Base-by-base conservation (phyloP, 352 stramenopile species). In the Globisporangium canariense region DNA sequence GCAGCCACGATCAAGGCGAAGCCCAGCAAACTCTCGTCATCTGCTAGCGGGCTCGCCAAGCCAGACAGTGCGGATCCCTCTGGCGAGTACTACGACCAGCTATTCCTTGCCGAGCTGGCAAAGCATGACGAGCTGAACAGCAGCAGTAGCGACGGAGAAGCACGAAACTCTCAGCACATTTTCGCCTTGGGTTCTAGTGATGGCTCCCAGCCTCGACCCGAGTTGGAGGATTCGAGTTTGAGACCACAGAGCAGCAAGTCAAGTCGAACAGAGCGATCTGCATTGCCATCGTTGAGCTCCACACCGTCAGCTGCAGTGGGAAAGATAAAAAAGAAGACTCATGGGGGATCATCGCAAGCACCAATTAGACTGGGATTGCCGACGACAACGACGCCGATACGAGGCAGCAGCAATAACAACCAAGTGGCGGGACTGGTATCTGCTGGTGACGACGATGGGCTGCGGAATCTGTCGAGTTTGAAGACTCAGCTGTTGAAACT, bases 51-150 rank as follows among this genome's bases (percentile, higher is more conserved):
- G 9, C 4, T 46, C 20, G 4, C 50, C 6, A 43, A 58, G 4
- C n/a, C 22, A 52, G n/a, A 10, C 20, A 28, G 6, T 25, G 20
- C n/a, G 4, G 41, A 54, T 32, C 28, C 47, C 9, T 64, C 67
- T 8, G 71, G 16, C 30, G 66, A 83, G 20, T 50, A 51, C 4
- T 81, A 78, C 50, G 81, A 89, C 50, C 67, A 76, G 61, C 56
- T 89, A 47, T 94, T 94, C 56, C 67, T 92, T 0, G 77, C 76
- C 0, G 85, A 94, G 13, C 66, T 94, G 0, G 78, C 73, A 2
- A 90, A 81, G 32, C 83, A 92, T 14, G 38, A 64, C 8, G 41
- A 57, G 38, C 1, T 46, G 14, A 52, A 32, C 11, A 49, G 7
- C 28, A 47, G 51, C 36, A 28, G 13, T 45, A 28, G 7, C 2